Base-by-base conservation (phyloP, 768 basidiomycete species). In the Termitomyces sp. region DNA sequence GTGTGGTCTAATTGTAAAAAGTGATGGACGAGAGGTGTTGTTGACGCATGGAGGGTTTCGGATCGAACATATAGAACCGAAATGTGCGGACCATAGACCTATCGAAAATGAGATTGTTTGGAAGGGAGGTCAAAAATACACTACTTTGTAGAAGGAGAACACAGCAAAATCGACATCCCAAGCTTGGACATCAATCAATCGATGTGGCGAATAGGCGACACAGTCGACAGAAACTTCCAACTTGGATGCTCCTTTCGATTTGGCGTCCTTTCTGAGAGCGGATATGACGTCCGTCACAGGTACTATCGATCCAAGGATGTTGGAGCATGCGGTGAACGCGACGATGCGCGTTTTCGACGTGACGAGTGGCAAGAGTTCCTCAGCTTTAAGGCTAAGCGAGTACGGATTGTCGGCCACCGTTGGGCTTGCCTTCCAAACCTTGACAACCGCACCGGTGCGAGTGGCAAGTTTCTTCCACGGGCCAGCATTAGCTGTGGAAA, bases 81-180 rank as follows among this genome's bases (percentile, higher is more conserved):
- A 18, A 81, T 78, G 64, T 92, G 91, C 0, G 87, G 84, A 1
- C 88, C 90, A 59, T 91, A 92, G 1, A 92, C 77, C 89, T 91
- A 59, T 6, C 6, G 22, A 24, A 24, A 24, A 22, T 37, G 15
- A 48, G 18, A 18, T 22, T 6, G 12, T 50, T 34, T 8, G 13
- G 36, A n/a, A 36, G 37, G 53, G 6, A 18, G 11, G 6, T 13
- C 12, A 22, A 12, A 44, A 15, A 13, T 27, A 9, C 69, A 55
- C 12, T 49, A 87, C 90, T 82, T 91, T 93, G 76, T 91, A 92
- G 64, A 85, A 80, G 0, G 88, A 83, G 68, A 90, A 85, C 53
- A 83, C 82, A 50, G 79, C 81, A 66, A 83, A 91, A 62, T 93
- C 88, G 37, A 90, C 77, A 55, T 90, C 89, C 91, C 89, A 92